A percentile compares a stretch with the other conserved stretches of the same genome.
Evolutionary conservation across 495 filamentous ascomycete species (phyloP).

Genomic region (Opeltia flavorubescens): DNA sequence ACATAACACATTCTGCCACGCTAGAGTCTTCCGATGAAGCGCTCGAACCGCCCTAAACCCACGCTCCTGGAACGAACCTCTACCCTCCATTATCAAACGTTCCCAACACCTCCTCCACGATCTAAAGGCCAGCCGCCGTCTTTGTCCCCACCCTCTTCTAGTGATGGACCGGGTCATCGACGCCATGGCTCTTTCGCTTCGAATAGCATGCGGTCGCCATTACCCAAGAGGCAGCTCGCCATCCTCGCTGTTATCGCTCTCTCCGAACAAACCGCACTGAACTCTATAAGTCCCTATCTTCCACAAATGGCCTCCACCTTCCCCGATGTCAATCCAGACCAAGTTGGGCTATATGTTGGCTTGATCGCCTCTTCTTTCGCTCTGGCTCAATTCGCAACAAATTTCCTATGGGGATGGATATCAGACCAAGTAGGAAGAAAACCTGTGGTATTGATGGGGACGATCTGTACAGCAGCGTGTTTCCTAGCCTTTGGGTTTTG

Average conservation of each 20-base stretch:
- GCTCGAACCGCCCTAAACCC: constrained; percentile 7
- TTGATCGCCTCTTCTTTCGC: constrained; percentile 82
- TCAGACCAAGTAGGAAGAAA: constrained; percentile 86
- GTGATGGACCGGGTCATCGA: constrained; percentile 8
- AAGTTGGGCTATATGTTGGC: constrained; percentile 82
- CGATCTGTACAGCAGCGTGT: constrained; percentile 61
- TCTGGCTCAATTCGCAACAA: constrained; percentile 78
- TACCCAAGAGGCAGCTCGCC: constrained; percentile 70
- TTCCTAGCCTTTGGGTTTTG: constrained; percentile 86
- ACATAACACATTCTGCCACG: too few species aligned
- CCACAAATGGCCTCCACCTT: constrained; percentile 84
- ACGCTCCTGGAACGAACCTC: constrained; percentile 50
- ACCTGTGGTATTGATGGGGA: constrained; percentile 80
- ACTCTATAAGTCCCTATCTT: constrained; percentile 91
- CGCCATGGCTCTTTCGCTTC: constrained; percentile 18
- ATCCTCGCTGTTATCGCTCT: constrained; percentile 80
- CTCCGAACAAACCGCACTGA: constrained; percentile 89
- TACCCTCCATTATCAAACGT: constrained; percentile 82
- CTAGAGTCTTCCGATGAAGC: constrained; percentile 6
- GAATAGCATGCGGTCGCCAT: constrained; percentile 39
- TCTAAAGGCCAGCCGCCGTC: constrained; percentile 52
- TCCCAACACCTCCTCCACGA: constrained; percentile 77
- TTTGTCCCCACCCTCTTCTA: constrained; percentile 30
- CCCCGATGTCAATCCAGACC: constrained; percentile 52
- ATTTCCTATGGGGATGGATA: constrained; percentile 87